These are phyloP conservation scores for Moesziomyces antarcticus DNA, from an alignment of 1,284 basidiomycete genomes.

Conservation along the genomic window DNA sequence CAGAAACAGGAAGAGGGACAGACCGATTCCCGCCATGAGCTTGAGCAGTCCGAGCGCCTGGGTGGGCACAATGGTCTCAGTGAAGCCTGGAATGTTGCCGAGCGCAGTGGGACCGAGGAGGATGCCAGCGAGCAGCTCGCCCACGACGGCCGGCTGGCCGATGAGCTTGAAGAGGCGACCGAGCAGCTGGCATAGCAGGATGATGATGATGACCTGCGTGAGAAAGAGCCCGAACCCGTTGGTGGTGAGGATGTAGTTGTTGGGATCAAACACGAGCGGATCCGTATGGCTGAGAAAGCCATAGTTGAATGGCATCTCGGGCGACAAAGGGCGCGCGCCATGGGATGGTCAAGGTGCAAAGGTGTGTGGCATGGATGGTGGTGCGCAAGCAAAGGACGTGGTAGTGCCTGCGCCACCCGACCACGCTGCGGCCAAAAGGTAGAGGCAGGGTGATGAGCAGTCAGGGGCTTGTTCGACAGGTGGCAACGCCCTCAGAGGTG, in stretches of 20 bases:
- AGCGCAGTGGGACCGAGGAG: slow-evolving; percentile 52
- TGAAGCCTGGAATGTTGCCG: slow-evolving; percentile 54
- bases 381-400: background rate
- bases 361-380: background rate
- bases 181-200: slow-evolving; percentile 44
- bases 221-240: slow-evolving; percentile 54
- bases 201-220: slow-evolving; percentile 50
- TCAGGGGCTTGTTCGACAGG: background rate
- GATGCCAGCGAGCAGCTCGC: slow-evolving; percentile 53
- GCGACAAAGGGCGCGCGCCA: too few species aligned
- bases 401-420: too few species aligned
- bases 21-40: slow-evolving; percentile 47
- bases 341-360: background rate
- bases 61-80: slow-evolving; percentile 38
- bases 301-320: slow-evolving; percentile 25
- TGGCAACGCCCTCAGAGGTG: too few species aligned
- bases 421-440: background rate
- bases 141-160: slow-evolving; percentile 49
- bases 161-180: slow-evolving; percentile 41
- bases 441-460: background rate
- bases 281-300: slow-evolving; percentile 48
- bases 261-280: slow-evolving; percentile 43
- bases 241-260: slow-evolving; percentile 36
- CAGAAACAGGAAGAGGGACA: slow-evolving; percentile 51
- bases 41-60: slow-evolving; percentile 40